These are phyloP conservation scores for Sphagnum fallax DNA, from an alignment of 228 moss, liverwort and hornwort genomes.

Conservation along the genomic window DNA sequence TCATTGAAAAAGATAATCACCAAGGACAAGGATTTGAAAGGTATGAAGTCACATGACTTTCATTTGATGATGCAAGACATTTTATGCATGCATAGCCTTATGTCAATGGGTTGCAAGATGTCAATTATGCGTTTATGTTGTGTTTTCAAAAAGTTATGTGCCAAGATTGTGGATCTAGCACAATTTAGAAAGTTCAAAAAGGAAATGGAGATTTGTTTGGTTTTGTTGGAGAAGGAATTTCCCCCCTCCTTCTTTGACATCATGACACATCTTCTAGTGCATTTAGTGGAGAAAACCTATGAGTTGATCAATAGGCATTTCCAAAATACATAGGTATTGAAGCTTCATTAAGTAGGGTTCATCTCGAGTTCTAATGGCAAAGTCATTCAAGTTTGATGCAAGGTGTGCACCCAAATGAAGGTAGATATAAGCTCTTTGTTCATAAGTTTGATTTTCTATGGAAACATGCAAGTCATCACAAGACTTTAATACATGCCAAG, in stretches of 20 bases:
- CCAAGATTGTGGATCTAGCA: neutral
- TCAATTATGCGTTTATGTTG: neutral
- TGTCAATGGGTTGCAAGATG: neutral
- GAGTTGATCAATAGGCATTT: too few relatives aligned
- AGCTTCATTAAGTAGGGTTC: too few relatives aligned
- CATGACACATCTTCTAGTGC: constrained; percentile 1
- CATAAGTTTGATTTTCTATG: too few relatives aligned
- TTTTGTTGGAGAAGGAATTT: constrained; percentile 1
- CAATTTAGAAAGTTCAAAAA: too few relatives aligned
- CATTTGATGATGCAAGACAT: neutral
- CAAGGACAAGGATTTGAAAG: neutral
- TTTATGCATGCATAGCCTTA: neutral
- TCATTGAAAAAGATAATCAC: neutral
- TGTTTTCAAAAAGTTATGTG: neutral
- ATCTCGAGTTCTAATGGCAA: too few relatives aligned
- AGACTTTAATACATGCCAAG: too few relatives aligned
- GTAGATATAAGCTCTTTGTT: too few relatives aligned
- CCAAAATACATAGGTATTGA: too few relatives aligned
- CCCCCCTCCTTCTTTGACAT: neutral
- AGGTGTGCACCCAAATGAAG: too few relatives aligned
- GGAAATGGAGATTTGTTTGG: neutral
- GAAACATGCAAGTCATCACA: too few relatives aligned
- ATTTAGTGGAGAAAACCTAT: neutral
- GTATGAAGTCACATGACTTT: neutral
- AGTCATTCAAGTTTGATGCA: too few relatives aligned